Conservation (phyloP, 495 filamentous ascomycete species). For the Neurospora tetraspora region DNA sequence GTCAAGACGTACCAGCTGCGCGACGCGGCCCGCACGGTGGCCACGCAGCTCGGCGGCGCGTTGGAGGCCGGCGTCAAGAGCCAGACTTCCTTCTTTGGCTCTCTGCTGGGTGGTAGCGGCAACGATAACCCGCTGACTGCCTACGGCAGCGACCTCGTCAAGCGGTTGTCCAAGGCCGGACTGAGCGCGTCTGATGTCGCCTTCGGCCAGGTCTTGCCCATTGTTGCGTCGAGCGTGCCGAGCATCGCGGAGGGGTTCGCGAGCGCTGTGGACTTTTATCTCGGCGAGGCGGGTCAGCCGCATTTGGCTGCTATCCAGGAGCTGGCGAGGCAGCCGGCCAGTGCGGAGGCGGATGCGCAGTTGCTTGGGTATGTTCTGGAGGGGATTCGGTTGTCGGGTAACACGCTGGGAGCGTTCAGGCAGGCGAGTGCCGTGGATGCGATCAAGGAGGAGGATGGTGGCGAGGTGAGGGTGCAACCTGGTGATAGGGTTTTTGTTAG, state of each 20-base stretch:
- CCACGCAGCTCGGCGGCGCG: slow-evolving; percentile 36
- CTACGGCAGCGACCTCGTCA: slow-evolving; percentile 63
- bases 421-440: slow-evolving; percentile 34
- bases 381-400: slow-evolving; percentile 38
- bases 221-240: slow-evolving; percentile 40
- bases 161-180: slow-evolving; percentile 55
- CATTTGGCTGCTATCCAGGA: slow-evolving; percentile 50
- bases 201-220: slow-evolving; percentile 57
- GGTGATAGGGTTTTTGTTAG: slow-evolving; percentile 37
- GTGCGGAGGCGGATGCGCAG: slow-evolving; percentile 24
- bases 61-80: slow-evolving; percentile 48
- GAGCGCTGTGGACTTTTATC: slow-evolving; percentile 72
- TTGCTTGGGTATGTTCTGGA: slow-evolving; percentile 45
- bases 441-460: slow-evolving; percentile 38
- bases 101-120: slow-evolving; percentile 35
- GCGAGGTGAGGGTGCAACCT: slow-evolving; percentile 30
- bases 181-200: slow-evolving; percentile 57
- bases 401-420: slow-evolving; percentile 39
- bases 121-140: slow-evolving; percentile 47
- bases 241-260: slow-evolving; percentile 66
- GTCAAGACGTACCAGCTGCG: slow-evolving; percentile 47
- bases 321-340: slow-evolving; percentile 31
- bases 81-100: slow-evolving; percentile 44
- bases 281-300: slow-evolving; percentile 41
- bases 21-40: slow-evolving; percentile 50